phyloP scores from a whole-genome alignment of 257 asterid genomes.

The Paraleonurus japonicus region DNA sequence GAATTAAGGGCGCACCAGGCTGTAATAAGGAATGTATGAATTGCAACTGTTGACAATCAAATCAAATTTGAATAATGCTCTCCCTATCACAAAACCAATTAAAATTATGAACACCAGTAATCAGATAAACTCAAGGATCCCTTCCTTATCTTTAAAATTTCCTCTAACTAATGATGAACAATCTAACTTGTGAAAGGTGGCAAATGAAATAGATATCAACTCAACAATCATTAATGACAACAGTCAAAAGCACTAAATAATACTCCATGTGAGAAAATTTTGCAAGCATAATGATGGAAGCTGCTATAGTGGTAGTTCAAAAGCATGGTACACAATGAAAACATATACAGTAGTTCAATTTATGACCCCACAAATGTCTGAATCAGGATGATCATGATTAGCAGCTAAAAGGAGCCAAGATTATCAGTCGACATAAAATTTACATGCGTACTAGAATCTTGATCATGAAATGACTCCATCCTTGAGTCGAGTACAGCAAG shows the following conservation, averaged over 20 bases:
- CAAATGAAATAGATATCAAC: neutral
- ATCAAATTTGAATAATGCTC: neutral
- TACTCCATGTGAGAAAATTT: neutral
- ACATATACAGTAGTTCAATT: constrained; percentile 18
- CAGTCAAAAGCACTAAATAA: neutral
- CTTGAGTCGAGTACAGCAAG: constrained; percentile 74
- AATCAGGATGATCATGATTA: neutral
- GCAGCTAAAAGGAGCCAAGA: constrained; percentile 52
- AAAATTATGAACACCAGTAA: neutral
- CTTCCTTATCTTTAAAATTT: neutral
- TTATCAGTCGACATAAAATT: constrained; percentile 55
- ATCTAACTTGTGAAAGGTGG: neutral
- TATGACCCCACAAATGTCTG: constrained; percentile 5
- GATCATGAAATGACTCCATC: constrained; percentile 70
- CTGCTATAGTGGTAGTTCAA: constrained; percentile 5
- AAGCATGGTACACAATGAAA: neutral
- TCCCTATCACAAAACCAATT: neutral
- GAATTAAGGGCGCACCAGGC: too few species aligned
- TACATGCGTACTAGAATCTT: constrained; percentile 41
- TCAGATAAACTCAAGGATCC: neutral
- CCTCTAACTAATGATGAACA: neutral
- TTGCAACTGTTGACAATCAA: neutral
- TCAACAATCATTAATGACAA: neutral
- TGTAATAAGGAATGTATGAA: too few species aligned
- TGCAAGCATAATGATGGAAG: neutral